These are phyloP conservation scores for Oryza glaberrima DNA, from an alignment of 176 grass and related monocot genomes.

Conservation along the genomic window DNA sequence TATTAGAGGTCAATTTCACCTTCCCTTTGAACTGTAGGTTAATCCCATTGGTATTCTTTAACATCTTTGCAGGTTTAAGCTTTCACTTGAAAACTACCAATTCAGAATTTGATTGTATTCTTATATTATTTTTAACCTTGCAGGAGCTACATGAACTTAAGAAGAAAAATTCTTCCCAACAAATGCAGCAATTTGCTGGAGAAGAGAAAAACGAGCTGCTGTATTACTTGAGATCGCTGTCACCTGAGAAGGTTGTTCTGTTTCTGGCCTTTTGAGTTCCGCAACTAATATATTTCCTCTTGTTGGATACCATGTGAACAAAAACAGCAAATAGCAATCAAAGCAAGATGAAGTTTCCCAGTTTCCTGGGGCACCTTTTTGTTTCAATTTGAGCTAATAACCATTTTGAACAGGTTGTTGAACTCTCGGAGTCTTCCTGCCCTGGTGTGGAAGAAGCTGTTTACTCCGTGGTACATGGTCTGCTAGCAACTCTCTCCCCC, in stretches of 20 bases:
- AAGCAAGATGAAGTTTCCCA: not conserved
- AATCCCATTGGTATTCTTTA: conserved; percentile 22
- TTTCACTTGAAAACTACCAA: not conserved
- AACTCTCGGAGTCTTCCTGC: conserved; percentile 83
- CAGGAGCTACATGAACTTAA: conserved; percentile 80
- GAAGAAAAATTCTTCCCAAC: conserved; percentile 72
- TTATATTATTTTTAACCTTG: conserved; percentile 38
- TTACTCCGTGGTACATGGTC: conserved; percentile 80
- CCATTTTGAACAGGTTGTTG: conserved; percentile 65
- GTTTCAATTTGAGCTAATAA: conserved; percentile 33
- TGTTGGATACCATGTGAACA: conserved; percentile 1
- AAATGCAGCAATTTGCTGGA: conserved; percentile 90
- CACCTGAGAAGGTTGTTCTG: conserved; percentile 73
- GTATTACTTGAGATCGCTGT: conserved; percentile 83
- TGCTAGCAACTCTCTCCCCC: conserved; percentile 84
- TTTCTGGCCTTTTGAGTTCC: not conserved
- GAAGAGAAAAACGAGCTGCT: conserved; percentile 92
- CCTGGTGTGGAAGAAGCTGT: conserved; percentile 75
- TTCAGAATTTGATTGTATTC: conserved; percentile 8
- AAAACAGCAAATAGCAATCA: not conserved
- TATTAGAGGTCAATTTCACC: not conserved
- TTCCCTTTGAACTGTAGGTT: not conserved
- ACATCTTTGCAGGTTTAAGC: conserved; percentile 22
- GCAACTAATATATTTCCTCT: conserved; percentile 3
- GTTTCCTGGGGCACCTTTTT: not conserved